phyloP scores from a whole-genome alignment of 495 filamentous ascomycete species.

The Apodospora peruviana region DNA sequence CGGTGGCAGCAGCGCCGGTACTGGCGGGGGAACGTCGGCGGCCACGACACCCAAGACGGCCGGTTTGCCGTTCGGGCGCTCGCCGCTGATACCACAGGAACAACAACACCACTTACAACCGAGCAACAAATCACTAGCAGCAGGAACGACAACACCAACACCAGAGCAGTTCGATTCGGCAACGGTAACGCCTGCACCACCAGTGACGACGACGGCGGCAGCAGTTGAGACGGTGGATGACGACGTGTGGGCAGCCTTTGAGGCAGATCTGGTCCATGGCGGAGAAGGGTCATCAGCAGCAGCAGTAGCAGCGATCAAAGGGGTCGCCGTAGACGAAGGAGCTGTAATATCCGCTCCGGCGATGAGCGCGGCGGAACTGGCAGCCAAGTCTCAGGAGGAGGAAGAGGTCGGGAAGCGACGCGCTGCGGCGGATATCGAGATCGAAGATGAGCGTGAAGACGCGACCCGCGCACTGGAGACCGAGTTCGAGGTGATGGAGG shows the following conservation, averaged over 20 bases:
- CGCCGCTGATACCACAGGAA: conserved; percentile 34
- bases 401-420: conserved; percentile 53
- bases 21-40: conserved; percentile 21
- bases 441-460: conserved; percentile 76
- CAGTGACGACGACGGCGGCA: conserved; percentile 8
- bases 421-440: conserved; percentile 50
- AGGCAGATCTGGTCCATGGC: conserved; percentile 70
- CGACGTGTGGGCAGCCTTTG: conserved; percentile 86
- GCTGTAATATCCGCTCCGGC: conserved; percentile 68
- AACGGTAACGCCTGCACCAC: conserved; percentile 11
- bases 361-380: conserved; percentile 67
- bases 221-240: conserved; percentile 53
- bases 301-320: conserved; percentile 9
- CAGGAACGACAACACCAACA: background rate
- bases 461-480: conserved; percentile 73
- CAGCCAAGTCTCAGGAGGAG: conserved; percentile 58
- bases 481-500: conserved; percentile 94
- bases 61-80: conserved; percentile 25
- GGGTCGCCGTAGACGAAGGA: conserved; percentile 18
- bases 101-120: background rate
- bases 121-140: background rate
- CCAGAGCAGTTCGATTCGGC: background rate
- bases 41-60: conserved; percentile 24
- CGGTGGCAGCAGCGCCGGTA: background rate
- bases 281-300: background rate